These are phyloP conservation scores for Vitis hybrid DNA, from an alignment of 177 flowering plant genomes.

Conservation along the genomic window DNA sequence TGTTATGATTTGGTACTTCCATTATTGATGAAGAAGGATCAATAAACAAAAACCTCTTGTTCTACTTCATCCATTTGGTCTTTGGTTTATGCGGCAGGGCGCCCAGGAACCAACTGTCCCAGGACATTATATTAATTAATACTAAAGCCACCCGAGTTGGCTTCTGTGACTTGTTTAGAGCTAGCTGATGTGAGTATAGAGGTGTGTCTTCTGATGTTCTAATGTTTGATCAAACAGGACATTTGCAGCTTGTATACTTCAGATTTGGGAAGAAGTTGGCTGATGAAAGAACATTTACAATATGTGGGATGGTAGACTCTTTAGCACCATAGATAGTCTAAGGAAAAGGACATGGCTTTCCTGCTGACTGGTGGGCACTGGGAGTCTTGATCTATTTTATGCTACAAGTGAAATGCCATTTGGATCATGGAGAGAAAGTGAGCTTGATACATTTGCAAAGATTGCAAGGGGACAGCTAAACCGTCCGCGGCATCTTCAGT, in stretches of 20 bases:
- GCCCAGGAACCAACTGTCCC: too few relatives aligned
- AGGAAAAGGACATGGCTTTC: slow-evolving; percentile 69
- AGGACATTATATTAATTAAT: too few relatives aligned
- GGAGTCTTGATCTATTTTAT: too few relatives aligned
- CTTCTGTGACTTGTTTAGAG: too few relatives aligned
- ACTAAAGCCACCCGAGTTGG: too few relatives aligned
- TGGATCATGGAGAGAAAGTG: slow-evolving; percentile 94
- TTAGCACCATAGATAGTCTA: slow-evolving; percentile 91
- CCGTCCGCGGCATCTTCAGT: slow-evolving; percentile 62
- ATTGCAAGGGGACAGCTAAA: slow-evolving; percentile 79
- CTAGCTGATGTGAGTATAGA: slow-evolving; percentile 38
- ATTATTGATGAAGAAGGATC: too few relatives aligned
- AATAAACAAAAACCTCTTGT: too few relatives aligned
- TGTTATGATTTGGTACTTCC: too few relatives aligned
- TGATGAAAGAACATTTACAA: slow-evolving; percentile 81
- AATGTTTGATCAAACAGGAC: slow-evolving; percentile 81
- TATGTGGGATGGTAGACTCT: slow-evolving; percentile 87
- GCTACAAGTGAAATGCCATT: slow-evolving; percentile 40
- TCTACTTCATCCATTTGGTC: too few relatives aligned
- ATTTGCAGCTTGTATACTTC: slow-evolving; percentile 67
- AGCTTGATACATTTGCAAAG: slow-evolving; percentile 78
- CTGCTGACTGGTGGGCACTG: slow-evolving; percentile 47
- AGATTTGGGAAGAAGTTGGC: slow-evolving; percentile 76
- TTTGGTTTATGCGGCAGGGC: too few relatives aligned
- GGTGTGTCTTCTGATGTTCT: slow-evolving; percentile 91